Percentiles rank a stretch among this genome's conserved stretches.
These are phyloP conservation scores for Coprinopsis marcescibilis DNA, from an alignment of 768 basidiomycete species.

Conservation along the genomic window DNA sequence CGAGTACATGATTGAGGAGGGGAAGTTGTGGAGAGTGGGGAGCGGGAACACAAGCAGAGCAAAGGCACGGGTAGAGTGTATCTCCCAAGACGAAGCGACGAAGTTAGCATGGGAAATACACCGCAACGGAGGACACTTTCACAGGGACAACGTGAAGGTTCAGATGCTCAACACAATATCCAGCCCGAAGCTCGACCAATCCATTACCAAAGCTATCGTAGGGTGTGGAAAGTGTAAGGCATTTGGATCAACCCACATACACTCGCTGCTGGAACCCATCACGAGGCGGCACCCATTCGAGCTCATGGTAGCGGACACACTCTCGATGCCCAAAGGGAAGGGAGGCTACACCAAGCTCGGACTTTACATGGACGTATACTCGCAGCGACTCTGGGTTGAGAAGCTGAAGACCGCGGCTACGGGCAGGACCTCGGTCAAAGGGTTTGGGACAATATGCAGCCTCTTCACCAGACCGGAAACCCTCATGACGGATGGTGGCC, in stretches of 20 bases:
- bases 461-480: conserved; percentile 20
- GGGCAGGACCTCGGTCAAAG: conserved; percentile 19
- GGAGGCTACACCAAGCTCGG: conserved; percentile 25
- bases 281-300: conserved; percentile 31
- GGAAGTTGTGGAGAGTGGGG: conserved; percentile 22
- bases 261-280: conserved; percentile 31
- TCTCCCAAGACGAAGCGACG: conserved; percentile 17
- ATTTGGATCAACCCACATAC: conserved; percentile 25
- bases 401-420: conserved; percentile 23
- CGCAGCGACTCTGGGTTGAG: conserved; percentile 25
- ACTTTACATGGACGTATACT: conserved; percentile 25
- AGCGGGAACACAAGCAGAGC: conserved; percentile 1
- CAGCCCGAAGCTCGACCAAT: conserved; percentile 23
- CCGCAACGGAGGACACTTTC: conserved; percentile 25
- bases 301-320: conserved; percentile 28
- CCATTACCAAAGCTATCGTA: conserved; percentile 19
- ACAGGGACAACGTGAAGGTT: conserved; percentile 27
- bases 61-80: conserved; percentile 2
- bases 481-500: conserved; percentile 33
- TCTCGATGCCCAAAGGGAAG: conserved; percentile 28
- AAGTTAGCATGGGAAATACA: conserved; percentile 20
- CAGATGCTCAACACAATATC: conserved; percentile 20
- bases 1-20: conserved; percentile 22
- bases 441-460: conserved; percentile 18
- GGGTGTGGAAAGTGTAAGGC: conserved; percentile 23